Evolutionary conservation across 2,329 filamentous ascomycete genomes (phyloP), one percentile per base, ranked within the genome.

Genomic region (Arthrocladium fulminans): DNA sequence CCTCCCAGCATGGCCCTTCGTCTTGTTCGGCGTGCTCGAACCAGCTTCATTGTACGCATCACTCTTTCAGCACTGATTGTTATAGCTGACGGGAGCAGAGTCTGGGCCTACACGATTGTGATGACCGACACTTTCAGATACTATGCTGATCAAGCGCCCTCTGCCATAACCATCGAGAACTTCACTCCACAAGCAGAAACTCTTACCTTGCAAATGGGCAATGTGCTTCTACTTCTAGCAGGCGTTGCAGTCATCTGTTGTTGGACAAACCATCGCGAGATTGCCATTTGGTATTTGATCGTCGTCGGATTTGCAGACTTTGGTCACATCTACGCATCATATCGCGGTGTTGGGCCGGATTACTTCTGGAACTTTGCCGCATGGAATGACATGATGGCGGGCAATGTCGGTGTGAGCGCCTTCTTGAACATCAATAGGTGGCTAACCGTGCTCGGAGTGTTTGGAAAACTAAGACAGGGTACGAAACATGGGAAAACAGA

Each of bases 361-460:
- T 67, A 66, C 27, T 72, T 77, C 40, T 53, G 76, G 38, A 73
- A 79, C 55, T 64, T 83, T 9, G 64, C 59, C 3, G 66, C 63
- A 19, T 88, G 84, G 84, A 87, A 86, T 61, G 68, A 74, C 27
- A 75, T 83, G 70, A 76, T 80, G n/a, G 85, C 80, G 78, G 84
- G 84, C 2, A 88, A 88, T 58, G 72, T 88, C 53, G 81, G 75
- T 6, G 72, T 74, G 43, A 86, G 83, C 22, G 75, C 65, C 0
- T 76, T 78, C 46, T 65, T 85, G 24, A 79, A 79, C 47, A 46
- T 74, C 22, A 75, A 75, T 49, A 71, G 81, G 37, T 67, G 74
- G 15, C 66, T 72, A 13, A 84, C 83, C 61, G 65, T 85, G 4
- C 48, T 73, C 13, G 82, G 81, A 1, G 30, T 74, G 1, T 83